Evolutionary conservation across 2,329 filamentous ascomycete species (phyloP).

Genomic region (Trichoderma guizhouense): DNA sequence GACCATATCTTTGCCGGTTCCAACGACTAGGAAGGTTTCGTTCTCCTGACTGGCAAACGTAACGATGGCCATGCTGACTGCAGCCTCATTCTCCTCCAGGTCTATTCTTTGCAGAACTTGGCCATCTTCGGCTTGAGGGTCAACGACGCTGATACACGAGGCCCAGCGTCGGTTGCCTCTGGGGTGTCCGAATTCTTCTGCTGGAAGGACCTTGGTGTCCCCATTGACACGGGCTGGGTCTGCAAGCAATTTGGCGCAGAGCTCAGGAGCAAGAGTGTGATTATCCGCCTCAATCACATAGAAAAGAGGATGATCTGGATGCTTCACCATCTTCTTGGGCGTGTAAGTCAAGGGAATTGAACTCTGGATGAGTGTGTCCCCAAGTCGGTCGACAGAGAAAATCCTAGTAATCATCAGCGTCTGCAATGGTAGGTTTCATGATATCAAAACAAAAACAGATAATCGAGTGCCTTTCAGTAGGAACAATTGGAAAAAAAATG

Average conservation of each 20-base stretch:
- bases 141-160: constrained; percentile 89
- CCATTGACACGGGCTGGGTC: constrained; percentile 70
- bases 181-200: constrained; percentile 86
- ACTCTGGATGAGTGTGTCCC: constrained; percentile 82
- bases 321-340: constrained; percentile 79
- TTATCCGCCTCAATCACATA: constrained; percentile 94
- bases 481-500: constrained; percentile 84
- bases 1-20: constrained; percentile 86
- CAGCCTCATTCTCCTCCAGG: constrained; percentile 84
- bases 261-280: constrained; percentile 79
- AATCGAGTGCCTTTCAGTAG: constrained; percentile 67
- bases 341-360: constrained; percentile 86
- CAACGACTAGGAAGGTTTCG: constrained; percentile 88
- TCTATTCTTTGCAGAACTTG: constrained; percentile 73
- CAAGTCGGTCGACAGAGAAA: constrained; percentile 83
- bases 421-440: not conserved
- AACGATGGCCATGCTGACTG: constrained; percentile 79
- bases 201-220: constrained; percentile 65
- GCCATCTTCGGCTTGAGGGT: constrained; percentile 70
- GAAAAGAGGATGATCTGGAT: constrained; percentile 84
- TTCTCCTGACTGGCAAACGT: constrained; percentile 85
- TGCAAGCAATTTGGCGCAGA: constrained; percentile 68
- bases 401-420: constrained; percentile 54
- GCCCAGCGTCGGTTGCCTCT: constrained; percentile 84
- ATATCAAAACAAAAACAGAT: not conserved